phyloP scores from a whole-genome alignment of 2,329 filamentous ascomycete genomes.

The Lecanicillium sp. region DNA sequence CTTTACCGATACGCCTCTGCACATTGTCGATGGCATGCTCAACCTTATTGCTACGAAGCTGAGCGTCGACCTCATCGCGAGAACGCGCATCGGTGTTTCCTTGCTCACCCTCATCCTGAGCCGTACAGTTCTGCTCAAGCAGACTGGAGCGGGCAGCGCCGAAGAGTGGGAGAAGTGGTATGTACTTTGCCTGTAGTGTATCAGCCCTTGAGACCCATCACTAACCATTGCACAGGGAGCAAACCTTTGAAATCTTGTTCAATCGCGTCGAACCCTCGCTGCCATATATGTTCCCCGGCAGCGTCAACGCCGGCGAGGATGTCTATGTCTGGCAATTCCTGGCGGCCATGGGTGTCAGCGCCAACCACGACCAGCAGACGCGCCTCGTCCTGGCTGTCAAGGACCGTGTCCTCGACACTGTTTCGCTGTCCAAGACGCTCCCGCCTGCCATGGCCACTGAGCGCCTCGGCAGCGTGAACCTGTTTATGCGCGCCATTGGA shows the following conservation, averaged over 20 bases:
- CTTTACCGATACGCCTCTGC: conserved; percentile 81
- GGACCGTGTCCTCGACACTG: conserved; percentile 95
- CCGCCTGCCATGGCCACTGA: conserved; percentile 78
- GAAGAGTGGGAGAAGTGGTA: conserved; percentile 78
- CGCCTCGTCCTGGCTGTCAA: conserved; percentile 91
- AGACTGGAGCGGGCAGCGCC: conserved; percentile 62
- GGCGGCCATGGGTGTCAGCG: conserved; percentile 88
- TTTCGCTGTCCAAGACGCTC: conserved; percentile 79
- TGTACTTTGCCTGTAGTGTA: no score
- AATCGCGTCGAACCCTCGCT: conserved; percentile 78
- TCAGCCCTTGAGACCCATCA: conserved; percentile 33
- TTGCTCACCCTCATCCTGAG: conserved; percentile 92
- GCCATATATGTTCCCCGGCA: conserved; percentile 80
- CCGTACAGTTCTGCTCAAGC: conserved; percentile 87
- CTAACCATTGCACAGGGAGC: no score
- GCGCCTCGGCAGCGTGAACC: conserved; percentile 84
- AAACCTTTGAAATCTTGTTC: conserved; percentile 80
- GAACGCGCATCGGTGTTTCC: conserved; percentile 79
- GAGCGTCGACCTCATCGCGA: conserved; percentile 76
- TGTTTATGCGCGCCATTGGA: conserved; percentile 99
- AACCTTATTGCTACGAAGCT: conserved; percentile 77
- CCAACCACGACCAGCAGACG: conserved; percentile 90
- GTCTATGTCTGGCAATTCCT: conserved; percentile 98
- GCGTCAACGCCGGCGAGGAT: conserved; percentile 85
- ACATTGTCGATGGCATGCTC: conserved; percentile 84